Evolutionary conservation across 257 asterid genomes (phyloP), one percentile per base, ranked within the genome.

Genomic region (Paraleonurus japonicus): DNA sequence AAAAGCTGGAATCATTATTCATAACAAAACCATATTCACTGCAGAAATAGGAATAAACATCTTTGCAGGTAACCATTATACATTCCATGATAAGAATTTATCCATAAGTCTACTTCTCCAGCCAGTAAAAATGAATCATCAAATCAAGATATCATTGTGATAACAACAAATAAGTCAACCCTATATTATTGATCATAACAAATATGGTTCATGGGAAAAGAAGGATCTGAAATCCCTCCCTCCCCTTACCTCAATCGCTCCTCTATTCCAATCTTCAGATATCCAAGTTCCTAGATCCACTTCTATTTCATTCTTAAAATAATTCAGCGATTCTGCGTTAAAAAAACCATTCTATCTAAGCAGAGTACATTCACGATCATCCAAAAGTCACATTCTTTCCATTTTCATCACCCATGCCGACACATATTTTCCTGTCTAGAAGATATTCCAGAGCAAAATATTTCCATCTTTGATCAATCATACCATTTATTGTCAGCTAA

Each of bases 21-120:
- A 45, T 48, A 37, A 39, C 20, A 55, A 45, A 73, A 64, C 66
- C 24, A 41, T 13, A 39, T 26, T 26, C 78, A 62, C 60, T 13
- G 48, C 48, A 41, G 23, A 48, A 47, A 48, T 16, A 50, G 2
- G 57, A 50, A 50, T 50, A 50, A 50, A 6, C 1, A 33, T 12
- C 19, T 43, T 43, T 43, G 19, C 19, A 43, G 51, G 48, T 41
- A 41, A 41, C 48, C 5, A 5, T 57, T 43, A 39, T 50, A 35
- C 50, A 30, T 51, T 53, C 48, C 48, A 37, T 22, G 28, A 41
- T 41, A 41, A 11, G 16, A 41, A 11, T 41, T 5, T 12, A 9
- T 32, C 4, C 37, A 32, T 32, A 5, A 32, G 37, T 32, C 6
- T 5, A 32, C 7, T 32, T 32, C 37, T 32, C 37, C 37, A 32